Evolutionary conservation across 2,329 filamentous ascomycete genomes (phyloP), one percentile per base, ranked within the genome.

Genomic region (Aspergillus texensis): DNA sequence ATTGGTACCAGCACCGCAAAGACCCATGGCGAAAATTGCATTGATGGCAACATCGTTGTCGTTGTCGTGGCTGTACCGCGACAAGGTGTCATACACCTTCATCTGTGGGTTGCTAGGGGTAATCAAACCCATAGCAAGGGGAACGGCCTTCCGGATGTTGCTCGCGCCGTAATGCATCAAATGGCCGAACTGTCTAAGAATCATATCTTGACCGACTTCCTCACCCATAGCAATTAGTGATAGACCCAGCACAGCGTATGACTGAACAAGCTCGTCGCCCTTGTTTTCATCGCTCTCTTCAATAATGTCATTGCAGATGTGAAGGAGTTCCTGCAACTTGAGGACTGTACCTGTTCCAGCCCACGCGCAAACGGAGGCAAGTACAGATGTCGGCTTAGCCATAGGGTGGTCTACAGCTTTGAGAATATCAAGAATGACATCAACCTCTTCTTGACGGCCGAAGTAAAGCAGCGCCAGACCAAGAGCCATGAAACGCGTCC

Each of bases 81-180:
- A 99, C 12, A 99, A 84, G 0, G 95, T 99, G 78, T 99, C 95
- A 82, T 99, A 99, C 55, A 99, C 92, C 85, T 98, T 99, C 94
- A 99, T 99, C 78, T 99, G 96, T 12, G 95, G 95, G 82, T 99
- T 99, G 82, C 93, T 97, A 14, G 96, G 93, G 80, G 92, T 97
- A 75, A 99, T 90, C 60, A 99, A 86, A 73, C 94, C 96, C 93
- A 99, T 96, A 30, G 95, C 95, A 60, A 99, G 85, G 41, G 95
- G 95, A 34, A 99, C 95, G 24, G 94, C 94, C 75, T 95, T 95
- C 66, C 95, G 91, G 72, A 99, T 99, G 77, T 99, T 98, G 75
- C 94, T 86, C 78, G 97, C 94, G 67, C 96, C 95, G 74, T 99
- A 99, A 82, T 99, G 95, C 95, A 99, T 99, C 65, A 99, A 85